phyloP scores from a whole-genome alignment of 2,329 filamentous ascomycete species.

The Phaeosphaeria sp. region DNA sequence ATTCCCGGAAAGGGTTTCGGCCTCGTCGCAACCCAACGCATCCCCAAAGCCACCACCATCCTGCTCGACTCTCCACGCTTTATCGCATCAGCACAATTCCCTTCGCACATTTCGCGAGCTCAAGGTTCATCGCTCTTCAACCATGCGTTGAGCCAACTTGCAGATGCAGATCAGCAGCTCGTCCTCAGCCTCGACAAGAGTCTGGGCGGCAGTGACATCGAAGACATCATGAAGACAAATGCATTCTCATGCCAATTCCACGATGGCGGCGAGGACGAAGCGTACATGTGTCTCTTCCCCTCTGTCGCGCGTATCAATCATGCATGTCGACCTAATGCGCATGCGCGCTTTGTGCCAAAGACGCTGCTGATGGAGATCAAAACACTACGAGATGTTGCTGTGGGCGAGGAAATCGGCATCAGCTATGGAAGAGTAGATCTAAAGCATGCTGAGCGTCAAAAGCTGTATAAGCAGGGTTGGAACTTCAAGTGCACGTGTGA shows the following conservation, averaged over 20 bases:
- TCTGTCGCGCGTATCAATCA: conserved; percentile 32
- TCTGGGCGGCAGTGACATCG: conserved; percentile 17
- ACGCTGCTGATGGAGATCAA: conserved; percentile 30
- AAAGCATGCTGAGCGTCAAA: conserved; percentile 21
- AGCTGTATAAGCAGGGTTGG: conserved; percentile 28
- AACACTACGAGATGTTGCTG: conserved; percentile 22
- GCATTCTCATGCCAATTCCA: conserved; percentile 29
- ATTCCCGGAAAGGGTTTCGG: conserved; percentile 34
- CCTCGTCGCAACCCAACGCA: conserved; percentile 18
- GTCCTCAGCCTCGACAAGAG: conserved; percentile 24
- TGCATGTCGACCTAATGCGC: conserved; percentile 30
- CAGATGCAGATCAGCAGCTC: conserved; percentile 5
- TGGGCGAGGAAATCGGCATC: conserved; percentile 32
- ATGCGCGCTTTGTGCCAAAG: conserved; percentile 26
- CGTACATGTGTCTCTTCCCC: conserved; percentile 33
- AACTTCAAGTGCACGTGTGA: conserved; percentile 30
- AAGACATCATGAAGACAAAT: conserved; percentile 32
- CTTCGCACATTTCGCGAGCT: conserved; percentile 10
- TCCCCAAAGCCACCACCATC: conserved; percentile 22
- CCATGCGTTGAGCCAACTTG: conserved; percentile 14
- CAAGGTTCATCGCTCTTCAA: conserved; percentile 22
- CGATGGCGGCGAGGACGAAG: conserved; percentile 25
- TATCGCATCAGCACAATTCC: conserved; percentile 27
- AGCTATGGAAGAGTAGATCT: conserved; percentile 29
- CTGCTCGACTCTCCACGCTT: conserved; percentile 28